Percentiles rank a stretch among this genome's conserved stretches.
These are phyloP conservation scores for Furcasterigmium sp. DNA, from an alignment of 2,329 filamentous ascomycete genomes.

Conservation along the genomic window DNA sequence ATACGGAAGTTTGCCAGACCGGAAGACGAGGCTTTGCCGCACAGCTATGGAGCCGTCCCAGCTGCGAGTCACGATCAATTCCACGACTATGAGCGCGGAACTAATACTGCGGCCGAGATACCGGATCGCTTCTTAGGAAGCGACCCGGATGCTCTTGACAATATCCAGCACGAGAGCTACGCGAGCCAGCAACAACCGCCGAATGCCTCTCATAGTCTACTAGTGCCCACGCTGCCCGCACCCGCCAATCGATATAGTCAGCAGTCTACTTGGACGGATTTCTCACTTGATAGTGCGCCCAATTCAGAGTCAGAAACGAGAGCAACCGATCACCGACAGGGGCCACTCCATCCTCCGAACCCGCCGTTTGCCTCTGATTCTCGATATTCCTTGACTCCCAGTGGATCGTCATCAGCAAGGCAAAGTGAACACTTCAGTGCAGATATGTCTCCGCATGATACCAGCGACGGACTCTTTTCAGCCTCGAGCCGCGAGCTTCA, in stretches of 20 bases:
- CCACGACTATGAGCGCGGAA: no score
- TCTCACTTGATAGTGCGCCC: conserved; percentile 43
- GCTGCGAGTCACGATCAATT: no score
- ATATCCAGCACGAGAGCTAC: conserved; percentile 7
- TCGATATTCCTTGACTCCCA: conserved; percentile 4
- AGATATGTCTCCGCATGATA: conserved; percentile 24
- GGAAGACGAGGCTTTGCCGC: background rate
- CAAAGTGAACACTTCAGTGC: conserved; percentile 20
- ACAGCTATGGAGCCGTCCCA: no score
- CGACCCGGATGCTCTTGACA: conserved; percentile 23
- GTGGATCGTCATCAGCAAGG: conserved; percentile 10
- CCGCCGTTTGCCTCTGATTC: conserved; percentile 10
- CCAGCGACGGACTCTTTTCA: conserved; percentile 3
- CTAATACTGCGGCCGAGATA: background rate
- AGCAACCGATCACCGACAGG: no score
- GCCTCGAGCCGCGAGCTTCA: conserved; percentile 25
- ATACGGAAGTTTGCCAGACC: conserved; percentile 6
- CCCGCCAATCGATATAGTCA: conserved; percentile 45
- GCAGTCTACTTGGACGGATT: conserved; percentile 56
- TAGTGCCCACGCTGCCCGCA: conserved; percentile 38
- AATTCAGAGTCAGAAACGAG: no score
- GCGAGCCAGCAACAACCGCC: conserved; percentile 14
- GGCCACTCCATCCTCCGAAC: conserved; percentile 8
- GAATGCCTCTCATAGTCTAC: conserved; percentile 38
- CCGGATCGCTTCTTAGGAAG: conserved; percentile 30